A percentile compares a stretch with the other conserved stretches of the same genome.
phyloP scores from a whole-genome alignment of 164 flowering plant species.

The Dillenia suffruticosa region DNA sequence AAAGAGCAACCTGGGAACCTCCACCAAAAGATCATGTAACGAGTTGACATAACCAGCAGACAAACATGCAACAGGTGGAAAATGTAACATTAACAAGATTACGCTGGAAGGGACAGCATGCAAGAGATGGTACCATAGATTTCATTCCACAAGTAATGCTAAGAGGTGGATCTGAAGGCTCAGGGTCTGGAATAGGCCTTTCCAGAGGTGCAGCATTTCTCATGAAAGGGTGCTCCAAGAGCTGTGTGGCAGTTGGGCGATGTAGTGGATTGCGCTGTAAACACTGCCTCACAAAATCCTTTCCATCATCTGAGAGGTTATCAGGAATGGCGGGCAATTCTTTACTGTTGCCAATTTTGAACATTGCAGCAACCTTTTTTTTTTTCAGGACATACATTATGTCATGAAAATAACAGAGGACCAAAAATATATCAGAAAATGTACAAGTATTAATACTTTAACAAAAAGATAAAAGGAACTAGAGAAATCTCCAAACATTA shows the following conservation, averaged over 20 bases:
- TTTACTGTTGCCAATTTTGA: slow-evolving; percentile 92
- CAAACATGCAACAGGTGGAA: too few species aligned
- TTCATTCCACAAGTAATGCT: slow-evolving; percentile 37
- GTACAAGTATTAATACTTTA: not conserved
- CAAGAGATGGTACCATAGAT: slow-evolving; percentile 38
- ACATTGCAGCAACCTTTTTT: slow-evolving; percentile 79
- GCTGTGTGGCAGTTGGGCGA: slow-evolving; percentile 83
- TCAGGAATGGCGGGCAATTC: slow-evolving; percentile 92
- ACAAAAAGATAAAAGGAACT: not conserved
- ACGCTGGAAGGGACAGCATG: too few species aligned
- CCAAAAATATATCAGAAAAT: not conserved
- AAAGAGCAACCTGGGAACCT: too few species aligned
- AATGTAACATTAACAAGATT: too few species aligned
- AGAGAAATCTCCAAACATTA: too few species aligned
- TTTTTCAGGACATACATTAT: slow-evolving; percentile 1
- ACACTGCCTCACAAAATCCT: slow-evolving; percentile 75
- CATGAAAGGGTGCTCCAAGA: slow-evolving; percentile 90
- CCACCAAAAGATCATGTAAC: too few species aligned
- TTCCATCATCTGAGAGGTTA: slow-evolving; percentile 82
- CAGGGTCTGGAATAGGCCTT: slow-evolving; percentile 33
- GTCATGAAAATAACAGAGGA: slow-evolving; percentile 1
- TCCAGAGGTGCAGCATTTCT: slow-evolving; percentile 67
- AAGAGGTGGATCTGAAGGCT: slow-evolving; percentile 40
- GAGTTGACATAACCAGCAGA: too few species aligned
- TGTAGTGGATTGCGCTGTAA: slow-evolving; percentile 71